Conservation (phyloP, 768 basidiomycete species). For the Infundibulicybe gibba region DNA sequence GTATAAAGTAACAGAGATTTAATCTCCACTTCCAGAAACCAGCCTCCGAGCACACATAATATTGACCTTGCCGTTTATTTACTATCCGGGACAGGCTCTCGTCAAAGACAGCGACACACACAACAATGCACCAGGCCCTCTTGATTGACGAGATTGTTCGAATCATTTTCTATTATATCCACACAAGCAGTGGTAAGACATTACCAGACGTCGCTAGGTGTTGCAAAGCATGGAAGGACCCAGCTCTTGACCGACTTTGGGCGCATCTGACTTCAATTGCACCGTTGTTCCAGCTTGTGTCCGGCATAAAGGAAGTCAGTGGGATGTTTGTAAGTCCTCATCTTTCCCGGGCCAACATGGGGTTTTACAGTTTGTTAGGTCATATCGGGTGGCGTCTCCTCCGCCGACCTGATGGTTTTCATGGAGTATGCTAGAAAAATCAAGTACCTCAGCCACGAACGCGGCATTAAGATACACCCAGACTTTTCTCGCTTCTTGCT, state of each 20-base stretch:
- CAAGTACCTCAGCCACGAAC: slow-evolving; percentile 29
- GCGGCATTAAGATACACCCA: slow-evolving; percentile 19
- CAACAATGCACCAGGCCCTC: slow-evolving; percentile 38
- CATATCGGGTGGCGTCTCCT: slow-evolving; percentile 1
- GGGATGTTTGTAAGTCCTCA: slow-evolving; percentile 28
- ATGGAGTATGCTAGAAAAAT: slow-evolving; percentile 31
- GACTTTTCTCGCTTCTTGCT: slow-evolving; percentile 16
- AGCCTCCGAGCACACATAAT: too few species aligned
- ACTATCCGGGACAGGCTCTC: background rate
- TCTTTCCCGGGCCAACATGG: background rate
- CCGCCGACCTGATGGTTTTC: slow-evolving; percentile 21
- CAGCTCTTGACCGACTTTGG: slow-evolving; percentile 47
- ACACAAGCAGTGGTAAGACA: slow-evolving; percentile 20
- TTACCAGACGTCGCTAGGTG: slow-evolving; percentile 34
- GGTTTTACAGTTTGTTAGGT: background rate
- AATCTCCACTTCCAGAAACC: too few species aligned
- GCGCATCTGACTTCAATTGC: slow-evolving; percentile 31
- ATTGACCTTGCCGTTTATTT: too few species aligned
- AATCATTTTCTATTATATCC: slow-evolving; percentile 30
- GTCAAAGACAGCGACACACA: background rate
- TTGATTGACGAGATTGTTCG: slow-evolving; percentile 49
- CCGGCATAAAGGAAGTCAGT: slow-evolving; percentile 19
- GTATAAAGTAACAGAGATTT: too few species aligned
- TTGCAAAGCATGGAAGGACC: slow-evolving; percentile 45
- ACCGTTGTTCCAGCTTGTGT: slow-evolving; percentile 38